Percentiles rank a stretch among this genome's conserved stretches.
These are phyloP conservation scores for Candida koratica DNA, from an alignment of 805 yeast genomes.

Conservation along the genomic window DNA sequence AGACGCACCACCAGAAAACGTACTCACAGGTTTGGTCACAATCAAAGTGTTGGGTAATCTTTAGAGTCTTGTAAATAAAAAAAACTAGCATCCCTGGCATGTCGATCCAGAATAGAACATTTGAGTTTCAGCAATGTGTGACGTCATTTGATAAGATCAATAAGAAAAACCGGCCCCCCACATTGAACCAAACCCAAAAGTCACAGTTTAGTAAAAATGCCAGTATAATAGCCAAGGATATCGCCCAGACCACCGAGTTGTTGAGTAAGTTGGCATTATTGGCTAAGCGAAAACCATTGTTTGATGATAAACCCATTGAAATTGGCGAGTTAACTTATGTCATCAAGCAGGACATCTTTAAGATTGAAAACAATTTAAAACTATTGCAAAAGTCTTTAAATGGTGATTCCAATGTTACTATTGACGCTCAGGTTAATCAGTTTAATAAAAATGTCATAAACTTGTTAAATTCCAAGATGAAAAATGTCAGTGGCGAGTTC, in stretches of 20 bases:
- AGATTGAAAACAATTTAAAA: constrained; percentile 68
- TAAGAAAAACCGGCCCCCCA: constrained; percentile 31
- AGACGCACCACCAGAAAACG: too few species aligned
- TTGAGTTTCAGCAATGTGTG: constrained; percentile 91
- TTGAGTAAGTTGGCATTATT: constrained; percentile 75
- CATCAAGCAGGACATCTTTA: constrained; percentile 80
- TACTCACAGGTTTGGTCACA: constrained; percentile 1
- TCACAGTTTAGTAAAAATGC: constrained; percentile 58
- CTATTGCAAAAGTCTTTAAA: constrained; percentile 52
- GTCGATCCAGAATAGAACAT: constrained; percentile 72
- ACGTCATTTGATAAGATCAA: constrained; percentile 63
- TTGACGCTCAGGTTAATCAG: constrained; percentile 61
- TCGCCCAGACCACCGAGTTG: constrained; percentile 78
- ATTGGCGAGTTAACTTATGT: constrained; percentile 88
- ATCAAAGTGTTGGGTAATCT: not conserved
- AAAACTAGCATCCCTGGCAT: too few species aligned
- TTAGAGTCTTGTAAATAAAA: too few species aligned
- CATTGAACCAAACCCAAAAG: constrained; percentile 20
- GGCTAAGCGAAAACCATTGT: constrained; percentile 86
- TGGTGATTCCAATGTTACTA: constrained; percentile 38
- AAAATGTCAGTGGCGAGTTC: constrained; percentile 89
- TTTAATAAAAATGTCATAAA: constrained; percentile 86
- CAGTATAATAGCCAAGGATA: constrained; percentile 79
- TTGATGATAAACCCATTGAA: constrained; percentile 92
- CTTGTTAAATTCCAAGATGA: constrained; percentile 81